These are phyloP conservation scores for Boletus rubropictus DNA, from an alignment of 768 basidiomycete species.

Conservation along the genomic window DNA sequence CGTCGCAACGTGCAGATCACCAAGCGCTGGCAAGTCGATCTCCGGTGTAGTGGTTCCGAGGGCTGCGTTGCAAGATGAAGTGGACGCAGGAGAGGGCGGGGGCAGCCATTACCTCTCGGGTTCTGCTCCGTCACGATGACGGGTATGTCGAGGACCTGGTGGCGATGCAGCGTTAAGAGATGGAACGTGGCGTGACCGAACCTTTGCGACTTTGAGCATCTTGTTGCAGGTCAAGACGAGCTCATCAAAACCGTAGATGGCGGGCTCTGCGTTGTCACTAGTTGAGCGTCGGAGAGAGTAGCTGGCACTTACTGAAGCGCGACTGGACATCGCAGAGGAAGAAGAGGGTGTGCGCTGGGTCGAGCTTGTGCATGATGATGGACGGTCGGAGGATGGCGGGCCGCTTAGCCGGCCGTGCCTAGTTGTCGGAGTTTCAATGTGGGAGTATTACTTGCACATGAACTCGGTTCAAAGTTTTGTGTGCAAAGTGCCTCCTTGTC, in stretches of 20 bases:
- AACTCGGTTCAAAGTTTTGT: neutral
- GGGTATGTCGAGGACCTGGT: conserved; percentile 56
- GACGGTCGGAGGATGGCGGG: neutral
- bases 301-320: conserved; percentile 53
- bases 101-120: conserved; percentile 49
- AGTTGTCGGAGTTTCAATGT: neutral
- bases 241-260: conserved; percentile 66
- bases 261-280: conserved; percentile 30
- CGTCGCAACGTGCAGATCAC: conserved; percentile 51
- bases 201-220: conserved; percentile 72
- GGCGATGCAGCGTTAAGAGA: neutral
- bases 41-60: conserved; percentile 65
- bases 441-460: neutral
- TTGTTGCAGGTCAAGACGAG: conserved; percentile 68
- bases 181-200: conserved; percentile 19
- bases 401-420: no score
- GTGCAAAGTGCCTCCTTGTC: neutral
- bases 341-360: conserved; percentile 47
- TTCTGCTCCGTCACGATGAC: conserved; percentile 86
- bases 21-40: conserved; percentile 51
- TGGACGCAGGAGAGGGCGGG: neutral
- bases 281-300: neutral
- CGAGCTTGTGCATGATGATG: conserved; percentile 9
- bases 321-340: conserved; percentile 83
- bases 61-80: conserved; percentile 35